Conservation (phyloP, 306 rosid genomes). For the Arachis stenosperma region DNA sequence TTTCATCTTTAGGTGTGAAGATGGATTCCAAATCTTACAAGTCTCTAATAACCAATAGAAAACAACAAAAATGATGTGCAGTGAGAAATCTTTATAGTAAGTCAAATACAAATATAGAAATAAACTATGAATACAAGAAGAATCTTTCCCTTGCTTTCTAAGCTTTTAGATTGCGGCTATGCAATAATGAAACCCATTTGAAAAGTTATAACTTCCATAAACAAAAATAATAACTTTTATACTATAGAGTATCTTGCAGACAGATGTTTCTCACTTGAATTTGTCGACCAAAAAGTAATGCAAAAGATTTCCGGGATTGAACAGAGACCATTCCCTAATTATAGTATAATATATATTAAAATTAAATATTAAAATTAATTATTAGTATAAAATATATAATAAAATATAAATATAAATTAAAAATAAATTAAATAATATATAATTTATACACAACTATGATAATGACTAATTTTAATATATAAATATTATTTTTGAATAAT, state of each 20-base stretch:
- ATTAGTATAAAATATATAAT: no score
- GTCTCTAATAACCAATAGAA: slow-evolving; percentile 25
- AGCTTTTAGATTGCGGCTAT: slow-evolving; percentile 34
- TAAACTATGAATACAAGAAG: not conserved
- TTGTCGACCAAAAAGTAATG: not conserved
- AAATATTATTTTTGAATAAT: no score
- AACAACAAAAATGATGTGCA: slow-evolving; percentile 25
- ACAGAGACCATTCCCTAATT: no score
- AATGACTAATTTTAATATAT: no score
- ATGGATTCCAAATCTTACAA: not conserved
- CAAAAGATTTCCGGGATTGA: no score
- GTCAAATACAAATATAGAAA: slow-evolving; percentile 27
- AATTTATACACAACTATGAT: no score
- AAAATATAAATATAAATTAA: no score
- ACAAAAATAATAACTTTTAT: slow-evolving; percentile 17
- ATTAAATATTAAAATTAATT: no score
- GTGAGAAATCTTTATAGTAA: slow-evolving; percentile 13
- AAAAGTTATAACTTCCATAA: slow-evolving; percentile 5
- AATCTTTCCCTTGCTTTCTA: slow-evolving; percentile 20
- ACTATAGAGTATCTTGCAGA: slow-evolving; percentile 13
- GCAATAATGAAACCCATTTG: slow-evolving; percentile 39
- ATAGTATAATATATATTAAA: no score
- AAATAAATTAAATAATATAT: no score
- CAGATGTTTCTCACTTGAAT: slow-evolving; percentile 35
- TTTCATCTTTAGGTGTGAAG: not conserved